phyloP scores from a whole-genome alignment of 1,284 basidiomycete genomes.

The Sanghuangporus weigelae region DNA sequence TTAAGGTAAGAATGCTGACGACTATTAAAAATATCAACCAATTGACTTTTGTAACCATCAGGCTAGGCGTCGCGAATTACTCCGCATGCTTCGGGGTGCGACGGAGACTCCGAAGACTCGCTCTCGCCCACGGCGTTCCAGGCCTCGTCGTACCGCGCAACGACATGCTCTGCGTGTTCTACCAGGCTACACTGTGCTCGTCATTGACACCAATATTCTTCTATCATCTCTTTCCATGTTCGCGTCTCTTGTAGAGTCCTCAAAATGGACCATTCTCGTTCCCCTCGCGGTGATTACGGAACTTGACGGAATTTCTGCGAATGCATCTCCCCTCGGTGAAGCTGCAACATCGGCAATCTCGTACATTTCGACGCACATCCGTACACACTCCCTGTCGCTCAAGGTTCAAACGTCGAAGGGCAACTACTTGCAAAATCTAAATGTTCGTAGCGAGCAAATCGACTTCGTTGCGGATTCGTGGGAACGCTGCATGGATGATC shows the following conservation, averaged over 20 bases:
- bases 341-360: conserved; percentile 67
- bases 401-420: conserved; percentile 95
- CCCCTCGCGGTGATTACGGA: conserved; percentile 96
- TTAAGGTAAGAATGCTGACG: conserved; percentile 51
- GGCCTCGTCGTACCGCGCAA: conserved; percentile 18
- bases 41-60: conserved; percentile 27
- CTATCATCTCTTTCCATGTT: conserved; percentile 76
- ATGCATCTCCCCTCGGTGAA: conserved; percentile 60
- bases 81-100: conserved; percentile 22
- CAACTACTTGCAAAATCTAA: conserved; percentile 86
- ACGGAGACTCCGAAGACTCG: conserved; percentile 7
- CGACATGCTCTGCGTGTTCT: conserved; percentile 49
- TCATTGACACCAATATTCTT: conserved; percentile 93
- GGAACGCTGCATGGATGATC: conserved; percentile 89
- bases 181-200: conserved; percentile 85
- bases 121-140: conserved; percentile 30
- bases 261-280: conserved; percentile 84
- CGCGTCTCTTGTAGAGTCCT: conserved; percentile 71
- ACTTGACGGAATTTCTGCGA: conserved; percentile 82
- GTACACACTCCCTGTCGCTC: conserved; percentile 68
- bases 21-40: conserved; percentile 13
- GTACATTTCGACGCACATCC: conserved; percentile 76
- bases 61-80: conserved; percentile 47
- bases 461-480: conserved; percentile 58
- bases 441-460: conserved; percentile 81